phyloP scores from a whole-genome alignment of 177 flowering plant genomes.

The Vitis hybrid region DNA sequence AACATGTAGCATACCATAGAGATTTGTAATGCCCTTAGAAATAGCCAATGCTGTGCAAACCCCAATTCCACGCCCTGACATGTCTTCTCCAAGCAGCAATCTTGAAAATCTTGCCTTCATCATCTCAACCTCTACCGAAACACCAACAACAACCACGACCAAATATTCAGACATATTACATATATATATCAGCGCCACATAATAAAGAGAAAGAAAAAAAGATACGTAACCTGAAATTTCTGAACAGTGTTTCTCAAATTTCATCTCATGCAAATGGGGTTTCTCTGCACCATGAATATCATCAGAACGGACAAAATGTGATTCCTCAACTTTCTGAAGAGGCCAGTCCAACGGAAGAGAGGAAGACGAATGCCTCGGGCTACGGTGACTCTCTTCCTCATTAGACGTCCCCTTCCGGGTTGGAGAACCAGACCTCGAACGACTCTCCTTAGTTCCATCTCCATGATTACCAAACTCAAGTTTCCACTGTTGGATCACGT shows the following conservation, averaged over 20 bases:
- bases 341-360: slow-evolving; percentile 42
- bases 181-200: not conserved
- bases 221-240: slow-evolving; percentile 42
- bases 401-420: slow-evolving; percentile 37
- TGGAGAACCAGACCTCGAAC: slow-evolving; percentile 46
- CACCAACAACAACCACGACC: slow-evolving; percentile 1
- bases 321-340: slow-evolving; percentile 20
- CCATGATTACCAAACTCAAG: slow-evolving; percentile 22
- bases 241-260: slow-evolving; percentile 47
- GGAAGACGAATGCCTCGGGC: slow-evolving; percentile 46
- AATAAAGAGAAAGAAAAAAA: not conserved
- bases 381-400: slow-evolving; percentile 50
- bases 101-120: slow-evolving; percentile 75
- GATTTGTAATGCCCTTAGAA: slow-evolving; percentile 75
- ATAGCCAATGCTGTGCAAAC: slow-evolving; percentile 68
- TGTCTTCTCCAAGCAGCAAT: slow-evolving; percentile 72
- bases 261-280: slow-evolving; percentile 29
- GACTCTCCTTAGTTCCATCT: slow-evolving; percentile 33
- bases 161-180: slow-evolving; percentile 4
- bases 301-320: slow-evolving; percentile 22
- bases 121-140: slow-evolving; percentile 50
- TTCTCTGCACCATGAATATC: slow-evolving; percentile 9
- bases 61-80: slow-evolving; percentile 75
- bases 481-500: slow-evolving; percentile 21
- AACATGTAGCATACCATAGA: slow-evolving; percentile 43